These are phyloP conservation scores for Erythrophleum ivorense DNA, from an alignment of 331 rosid species.

Conservation along the genomic window DNA sequence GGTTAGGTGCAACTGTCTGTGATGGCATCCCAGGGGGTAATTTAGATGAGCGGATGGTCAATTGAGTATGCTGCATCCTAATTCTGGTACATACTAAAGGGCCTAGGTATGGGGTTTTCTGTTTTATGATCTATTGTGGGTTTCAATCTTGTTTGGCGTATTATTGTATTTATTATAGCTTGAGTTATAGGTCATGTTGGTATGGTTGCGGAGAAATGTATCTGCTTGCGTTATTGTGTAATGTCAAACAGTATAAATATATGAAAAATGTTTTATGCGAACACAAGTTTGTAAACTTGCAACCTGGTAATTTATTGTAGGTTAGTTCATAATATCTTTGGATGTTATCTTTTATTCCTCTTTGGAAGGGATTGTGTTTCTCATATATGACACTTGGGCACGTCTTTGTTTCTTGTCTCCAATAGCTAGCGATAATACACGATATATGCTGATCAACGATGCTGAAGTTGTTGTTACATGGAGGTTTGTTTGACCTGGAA, in stretches of 20 bases:
- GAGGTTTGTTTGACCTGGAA: not conserved
- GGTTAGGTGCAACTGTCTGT: conserved; percentile 52
- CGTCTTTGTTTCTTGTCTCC: not conserved
- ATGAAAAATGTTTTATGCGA: conserved; percentile 25
- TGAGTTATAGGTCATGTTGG: conserved; percentile 35
- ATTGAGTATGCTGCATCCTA: conserved; percentile 41
- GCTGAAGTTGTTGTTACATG: not conserved
- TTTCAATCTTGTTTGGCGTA: conserved; percentile 43
- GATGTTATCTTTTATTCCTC: not conserved
- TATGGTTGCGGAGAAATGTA: conserved; percentile 37
- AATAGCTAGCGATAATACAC: not conserved
- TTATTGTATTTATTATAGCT: conserved; percentile 37
- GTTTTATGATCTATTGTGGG: conserved; percentile 32
- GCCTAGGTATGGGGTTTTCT: conserved; percentile 48
- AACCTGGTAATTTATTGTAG: not conserved
- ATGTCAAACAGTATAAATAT: conserved; percentile 32
- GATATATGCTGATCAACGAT: not conserved
- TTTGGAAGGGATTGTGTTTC: not conserved
- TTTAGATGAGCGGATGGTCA: conserved; percentile 39
- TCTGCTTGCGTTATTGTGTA: conserved; percentile 32
- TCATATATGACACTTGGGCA: not conserved
- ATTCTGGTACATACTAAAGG: conserved; percentile 35
- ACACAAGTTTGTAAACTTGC: conserved; percentile 13
- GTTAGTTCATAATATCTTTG: not conserved
- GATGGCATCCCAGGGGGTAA: conserved; percentile 41